Conservation (phyloP, 495 filamentous ascomycete species). For the Mytilinidion resinicola region DNA sequence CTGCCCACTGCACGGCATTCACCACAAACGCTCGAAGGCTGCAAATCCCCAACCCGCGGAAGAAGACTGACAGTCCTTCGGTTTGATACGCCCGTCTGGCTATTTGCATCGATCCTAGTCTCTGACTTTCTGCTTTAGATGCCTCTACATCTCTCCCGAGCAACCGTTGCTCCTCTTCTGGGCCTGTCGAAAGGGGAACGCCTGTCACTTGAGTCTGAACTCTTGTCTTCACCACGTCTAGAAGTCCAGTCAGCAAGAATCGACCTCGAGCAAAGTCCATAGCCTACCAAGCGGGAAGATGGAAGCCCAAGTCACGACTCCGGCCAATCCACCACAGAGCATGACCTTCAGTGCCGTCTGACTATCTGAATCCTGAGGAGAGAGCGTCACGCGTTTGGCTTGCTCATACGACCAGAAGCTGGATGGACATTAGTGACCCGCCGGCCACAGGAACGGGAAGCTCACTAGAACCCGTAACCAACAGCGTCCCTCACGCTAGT, state of each 20-base stretch:
- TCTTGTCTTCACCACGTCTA: slow-evolving; percentile 80
- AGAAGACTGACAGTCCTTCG: slow-evolving; percentile 65
- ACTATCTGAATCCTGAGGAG: slow-evolving; percentile 36
- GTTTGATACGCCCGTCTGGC: slow-evolving; percentile 55
- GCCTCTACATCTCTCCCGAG: not conserved
- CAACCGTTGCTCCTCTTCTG: slow-evolving; percentile 7
- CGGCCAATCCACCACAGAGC: slow-evolving; percentile 78
- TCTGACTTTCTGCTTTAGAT: slow-evolving; percentile 3
- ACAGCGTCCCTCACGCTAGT: slow-evolving; percentile 77
- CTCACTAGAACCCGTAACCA: slow-evolving; percentile 86
- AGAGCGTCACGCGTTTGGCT: slow-evolving; percentile 48
- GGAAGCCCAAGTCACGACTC: slow-evolving; percentile 75
- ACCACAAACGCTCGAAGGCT: slow-evolving; percentile 79
- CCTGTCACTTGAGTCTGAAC: slow-evolving; percentile 58
- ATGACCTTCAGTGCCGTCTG: slow-evolving; percentile 58
- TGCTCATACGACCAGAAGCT: slow-evolving; percentile 85
- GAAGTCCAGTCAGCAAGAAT: not conserved
- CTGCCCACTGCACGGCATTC: slow-evolving; percentile 74
- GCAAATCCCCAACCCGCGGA: slow-evolving; percentile 69
- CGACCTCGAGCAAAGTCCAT: not conserved
- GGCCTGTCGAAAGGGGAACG: not conserved
- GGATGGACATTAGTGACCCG: not conserved
- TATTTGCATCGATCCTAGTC: slow-evolving; percentile 53
- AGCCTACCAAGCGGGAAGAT: slow-evolving; percentile 64
- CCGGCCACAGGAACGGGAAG: not conserved